Base-by-base conservation (phyloP, 768 basidiomycete genomes). In the Mycena leptocephala region DNA sequence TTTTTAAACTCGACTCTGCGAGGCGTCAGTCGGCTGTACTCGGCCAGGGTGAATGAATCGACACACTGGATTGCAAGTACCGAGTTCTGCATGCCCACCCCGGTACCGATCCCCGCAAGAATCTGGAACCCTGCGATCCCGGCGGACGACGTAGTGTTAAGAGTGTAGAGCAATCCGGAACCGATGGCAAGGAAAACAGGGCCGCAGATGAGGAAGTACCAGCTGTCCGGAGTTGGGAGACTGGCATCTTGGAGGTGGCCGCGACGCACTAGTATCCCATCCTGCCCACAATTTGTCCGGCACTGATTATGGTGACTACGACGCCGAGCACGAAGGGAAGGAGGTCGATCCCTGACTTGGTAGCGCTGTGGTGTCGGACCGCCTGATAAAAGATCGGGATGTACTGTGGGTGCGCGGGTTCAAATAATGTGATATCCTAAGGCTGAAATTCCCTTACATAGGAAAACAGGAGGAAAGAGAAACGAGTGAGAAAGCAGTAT, bases 141-240 rank as follows among this genome's bases (percentile, higher is more conserved):
- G 61, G 62, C 41, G 28, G 32, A 26, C 18, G 72, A 33, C 4
- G 46, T 32, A 14, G 26, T 43, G 55, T 55, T 46, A 39, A 67
- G 18, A 20, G 72, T 66, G 56, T 66, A 74, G 62, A 74, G 65
- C 72, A 66, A 30, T 32, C 63, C 63, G 30, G 30, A 41, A 35
- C 43, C 71, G 32, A 65, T n/a, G 9, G 58, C 69, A 37, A 70
- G 55, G 41, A 70, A 70, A 28, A 39, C 16, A 2, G 69, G 69
- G 8, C 37, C 37, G 20, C 22, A 10, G 69, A 62, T 28, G 81
- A 72, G 76, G 83, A 69, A 79, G 77, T 22, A 81, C 33, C 33
- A 63, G 20, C 43, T 37, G 35, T 13, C 7, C 35, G 35, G 35
- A 37, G 35, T 37, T 37, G 13, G 35, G 7, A 37, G 7, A 37